Evolutionary conservation across 768 basidiomycete genomes (phyloP).

Genomic region (Boletus barrowsii): DNA sequence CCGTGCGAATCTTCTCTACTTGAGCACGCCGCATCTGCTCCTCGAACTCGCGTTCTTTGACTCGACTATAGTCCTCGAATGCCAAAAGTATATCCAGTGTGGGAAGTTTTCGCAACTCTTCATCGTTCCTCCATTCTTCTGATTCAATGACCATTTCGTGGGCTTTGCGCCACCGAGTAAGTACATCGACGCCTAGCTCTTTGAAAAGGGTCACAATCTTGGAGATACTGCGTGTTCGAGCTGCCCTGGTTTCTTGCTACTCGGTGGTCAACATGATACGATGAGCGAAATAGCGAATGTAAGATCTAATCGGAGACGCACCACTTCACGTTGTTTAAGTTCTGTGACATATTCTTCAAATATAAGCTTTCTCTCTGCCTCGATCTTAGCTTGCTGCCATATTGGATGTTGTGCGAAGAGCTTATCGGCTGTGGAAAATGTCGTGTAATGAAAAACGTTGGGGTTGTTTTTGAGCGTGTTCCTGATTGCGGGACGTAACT

Average conservation of each 20-base stretch:
- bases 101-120: conserved; percentile 78
- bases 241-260: conserved; percentile 76
- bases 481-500: conserved; percentile 81
- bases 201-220: conserved; percentile 87
- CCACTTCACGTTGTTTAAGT: conserved; percentile 85
- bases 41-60: conserved; percentile 88
- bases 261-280: conserved; percentile 1
- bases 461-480: conserved; percentile 86
- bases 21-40: conserved; percentile 77
- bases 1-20: conserved; percentile 79
- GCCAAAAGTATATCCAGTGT: conserved; percentile 89
- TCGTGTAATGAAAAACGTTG: conserved; percentile 88
- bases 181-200: conserved; percentile 82
- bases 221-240: conserved; percentile 73
- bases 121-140: conserved; percentile 73
- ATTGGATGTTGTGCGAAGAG: conserved; percentile 84
- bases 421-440: conserved; percentile 84
- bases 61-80: conserved; percentile 91
- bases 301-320: conserved; percentile 37
- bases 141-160: conserved; percentile 74
- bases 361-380: conserved; percentile 80
- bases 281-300: conserved; percentile 5
- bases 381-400: conserved; percentile 85
- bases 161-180: conserved; percentile 90
- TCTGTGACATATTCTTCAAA: conserved; percentile 91